Conservation (phyloP, 2,329 filamentous ascomycete species). For the Fulvia fulva region DNA sequence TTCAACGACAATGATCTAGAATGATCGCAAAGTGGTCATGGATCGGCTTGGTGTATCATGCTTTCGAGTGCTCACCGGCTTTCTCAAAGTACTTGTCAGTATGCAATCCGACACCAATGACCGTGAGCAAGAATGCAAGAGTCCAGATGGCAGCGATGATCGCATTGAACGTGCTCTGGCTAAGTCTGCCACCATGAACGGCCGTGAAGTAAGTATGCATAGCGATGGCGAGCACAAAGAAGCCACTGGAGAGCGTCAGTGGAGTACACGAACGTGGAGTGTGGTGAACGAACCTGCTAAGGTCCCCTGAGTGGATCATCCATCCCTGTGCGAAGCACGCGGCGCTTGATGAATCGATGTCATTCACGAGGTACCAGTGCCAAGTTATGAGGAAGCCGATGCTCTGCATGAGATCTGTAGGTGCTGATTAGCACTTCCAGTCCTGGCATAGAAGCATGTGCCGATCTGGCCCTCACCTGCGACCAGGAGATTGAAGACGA, state of each 20-base stretch:
- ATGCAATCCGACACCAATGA: constrained; percentile 48
- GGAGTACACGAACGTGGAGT: background rate
- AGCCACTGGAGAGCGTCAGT: constrained; percentile 53
- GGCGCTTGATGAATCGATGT: constrained; percentile 51
- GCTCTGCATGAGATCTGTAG: constrained; percentile 59
- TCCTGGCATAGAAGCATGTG: background rate
- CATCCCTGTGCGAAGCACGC: constrained; percentile 65
- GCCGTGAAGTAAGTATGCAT: constrained; percentile 63
- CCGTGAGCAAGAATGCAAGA: constrained; percentile 56
- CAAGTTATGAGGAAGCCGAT: constrained; percentile 61
- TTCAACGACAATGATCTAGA: no score
- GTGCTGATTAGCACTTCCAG: background rate
- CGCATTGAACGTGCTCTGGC: constrained; percentile 49
- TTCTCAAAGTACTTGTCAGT: constrained; percentile 55
- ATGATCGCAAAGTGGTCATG: no score
- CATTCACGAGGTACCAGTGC: constrained; percentile 53
- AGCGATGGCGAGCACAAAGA: constrained; percentile 64
- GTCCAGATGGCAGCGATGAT: constrained; percentile 52
- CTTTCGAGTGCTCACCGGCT: constrained; percentile 35
- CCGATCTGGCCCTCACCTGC: constrained; percentile 36
- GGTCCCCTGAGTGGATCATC: constrained; percentile 63
- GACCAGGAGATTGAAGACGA: constrained; percentile 66
- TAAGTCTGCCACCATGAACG: constrained; percentile 52
- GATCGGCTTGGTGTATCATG: no score
- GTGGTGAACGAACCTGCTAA: constrained; percentile 46